Conservation (phyloP, 768 basidiomycete species). For the Amanita inopinata region DNA sequence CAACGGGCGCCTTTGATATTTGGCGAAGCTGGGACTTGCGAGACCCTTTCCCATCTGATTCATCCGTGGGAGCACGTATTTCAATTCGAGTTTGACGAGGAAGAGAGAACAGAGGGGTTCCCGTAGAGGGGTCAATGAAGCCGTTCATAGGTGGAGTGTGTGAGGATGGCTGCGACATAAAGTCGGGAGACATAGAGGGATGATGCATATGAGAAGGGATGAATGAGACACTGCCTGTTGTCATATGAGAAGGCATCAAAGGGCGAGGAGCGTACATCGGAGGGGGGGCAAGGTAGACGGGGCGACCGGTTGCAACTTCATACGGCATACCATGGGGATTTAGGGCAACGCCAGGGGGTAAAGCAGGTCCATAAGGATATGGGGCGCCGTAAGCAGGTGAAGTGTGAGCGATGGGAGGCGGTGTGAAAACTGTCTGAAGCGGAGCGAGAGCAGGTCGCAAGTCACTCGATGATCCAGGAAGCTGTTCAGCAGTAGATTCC, state of each 20-base stretch:
- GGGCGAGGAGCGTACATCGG: conserved; percentile 64
- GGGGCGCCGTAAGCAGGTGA: conserved; percentile 63
- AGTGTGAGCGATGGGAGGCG: conserved; percentile 28
- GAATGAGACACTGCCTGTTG: conserved; percentile 38
- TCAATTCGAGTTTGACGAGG: conserved; percentile 66
- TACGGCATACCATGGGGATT: conserved; percentile 73
- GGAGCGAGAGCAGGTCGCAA: conserved; percentile 29
- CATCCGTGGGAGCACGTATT: conserved; percentile 54
- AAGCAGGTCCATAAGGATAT: conserved; percentile 47
- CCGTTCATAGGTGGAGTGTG: conserved; percentile 54
- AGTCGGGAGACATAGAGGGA: conserved; percentile 54
- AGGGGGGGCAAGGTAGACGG: conserved; percentile 59
- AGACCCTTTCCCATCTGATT: conserved; percentile 17
- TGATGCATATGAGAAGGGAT: conserved; percentile 57
- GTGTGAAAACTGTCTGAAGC: conserved; percentile 34
- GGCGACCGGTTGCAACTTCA: conserved; percentile 73
- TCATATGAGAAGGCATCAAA: conserved; percentile 44
- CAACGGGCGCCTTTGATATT: conserved; percentile 19
- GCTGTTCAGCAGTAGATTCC: conserved; percentile 6
- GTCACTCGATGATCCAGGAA: conserved; percentile 9
- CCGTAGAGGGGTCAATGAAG: conserved; percentile 57
- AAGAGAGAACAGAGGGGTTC: conserved; percentile 63
- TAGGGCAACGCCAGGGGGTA: conserved; percentile 69
- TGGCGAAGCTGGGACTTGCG: conserved; percentile 19
- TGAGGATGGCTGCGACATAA: conserved; percentile 39